phyloP scores from a whole-genome alignment of 2,329 filamentous ascomycete species.

The Onygenales sp. region DNA sequence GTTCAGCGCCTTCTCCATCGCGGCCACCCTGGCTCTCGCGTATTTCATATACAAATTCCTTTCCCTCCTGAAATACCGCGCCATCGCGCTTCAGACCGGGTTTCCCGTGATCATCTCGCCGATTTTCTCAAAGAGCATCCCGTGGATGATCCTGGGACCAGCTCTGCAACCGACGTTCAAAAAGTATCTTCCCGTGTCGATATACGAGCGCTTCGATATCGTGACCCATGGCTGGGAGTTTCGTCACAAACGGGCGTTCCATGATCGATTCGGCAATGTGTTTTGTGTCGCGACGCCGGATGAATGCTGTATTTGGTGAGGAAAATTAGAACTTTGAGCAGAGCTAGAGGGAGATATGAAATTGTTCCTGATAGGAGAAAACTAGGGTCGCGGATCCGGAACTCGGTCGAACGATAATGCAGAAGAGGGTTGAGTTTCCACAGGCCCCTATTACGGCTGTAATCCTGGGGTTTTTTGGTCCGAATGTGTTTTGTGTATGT shows the following conservation, averaged over 20 bases:
- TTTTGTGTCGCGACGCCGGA: constrained; percentile 25
- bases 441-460: constrained; percentile 17
- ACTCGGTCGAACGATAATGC: constrained; percentile 20
- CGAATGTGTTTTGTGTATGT: constrained; percentile 25
- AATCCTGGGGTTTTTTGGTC: constrained; percentile 26
- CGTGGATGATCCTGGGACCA: constrained; percentile 21
- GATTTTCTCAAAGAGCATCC: constrained; percentile 12
- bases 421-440: constrained; percentile 27
- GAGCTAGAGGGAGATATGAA: not conserved
- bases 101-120: constrained; percentile 19
- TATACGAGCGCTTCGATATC: constrained; percentile 18
- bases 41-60: constrained; percentile 5
- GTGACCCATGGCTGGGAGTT: constrained; percentile 26
- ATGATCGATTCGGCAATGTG: constrained; percentile 19
- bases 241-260: constrained; percentile 15
- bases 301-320: constrained; percentile 11
- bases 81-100: constrained; percentile 16
- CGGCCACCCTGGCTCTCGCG: not conserved
- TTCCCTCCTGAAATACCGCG: constrained; percentile 14
- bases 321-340: constrained; percentile 1
- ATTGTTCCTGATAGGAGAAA: not conserved
- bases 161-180: constrained; percentile 13
- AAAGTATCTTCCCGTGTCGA: constrained; percentile 17
- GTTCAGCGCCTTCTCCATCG: not conserved
- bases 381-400: constrained; percentile 22